Conservation (phyloP, 495 filamentous ascomycete genomes). For the Alectoria sarmentosa region DNA sequence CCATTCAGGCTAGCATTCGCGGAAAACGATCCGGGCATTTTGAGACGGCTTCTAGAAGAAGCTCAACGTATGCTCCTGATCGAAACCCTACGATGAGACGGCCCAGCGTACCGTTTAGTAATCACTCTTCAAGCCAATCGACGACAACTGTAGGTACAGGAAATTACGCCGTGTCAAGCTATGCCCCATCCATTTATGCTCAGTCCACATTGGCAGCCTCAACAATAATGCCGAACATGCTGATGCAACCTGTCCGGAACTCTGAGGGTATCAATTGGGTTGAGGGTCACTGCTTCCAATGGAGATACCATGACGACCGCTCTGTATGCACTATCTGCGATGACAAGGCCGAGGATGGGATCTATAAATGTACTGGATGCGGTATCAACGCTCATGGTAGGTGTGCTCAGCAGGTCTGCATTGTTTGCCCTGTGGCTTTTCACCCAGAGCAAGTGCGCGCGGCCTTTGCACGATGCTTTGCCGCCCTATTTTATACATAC, state of each 20-base stretch:
- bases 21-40: slow-evolving; percentile 97
- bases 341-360: slow-evolving; percentile 80
- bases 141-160: slow-evolving; percentile 77
- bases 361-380: slow-evolving; percentile 80
- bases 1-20: slow-evolving; percentile 71
- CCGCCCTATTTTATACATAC: slow-evolving; percentile 93
- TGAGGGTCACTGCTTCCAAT: slow-evolving; percentile 88
- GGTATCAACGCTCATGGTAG: slow-evolving; percentile 68
- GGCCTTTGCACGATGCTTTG: slow-evolving; percentile 89
- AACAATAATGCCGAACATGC: slow-evolving; percentile 89
- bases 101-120: slow-evolving; percentile 79
- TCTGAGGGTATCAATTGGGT: slow-evolving; percentile 84
- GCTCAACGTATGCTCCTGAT: slow-evolving; percentile 84
- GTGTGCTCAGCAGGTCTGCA: slow-evolving; percentile 70
- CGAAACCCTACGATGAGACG: slow-evolving; percentile 59
- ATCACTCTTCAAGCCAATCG: slow-evolving; percentile 69
- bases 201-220: slow-evolving; percentile 97
- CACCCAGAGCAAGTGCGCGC: slow-evolving; percentile 83
- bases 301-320: slow-evolving; percentile 57
- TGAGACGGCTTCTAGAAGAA: slow-evolving; percentile 73
- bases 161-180: slow-evolving; percentile 65
- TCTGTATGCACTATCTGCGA: slow-evolving; percentile 80
- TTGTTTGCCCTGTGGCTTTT: slow-evolving; percentile 89
- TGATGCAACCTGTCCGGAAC: slow-evolving; percentile 77
- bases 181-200: slow-evolving; percentile 93